A percentile compares a stretch with the other conserved stretches of the same genome.
These are phyloP conservation scores for Paraconiothyrium sp. DNA, from an alignment of 2,329 filamentous ascomycete species.

Conservation along the genomic window DNA sequence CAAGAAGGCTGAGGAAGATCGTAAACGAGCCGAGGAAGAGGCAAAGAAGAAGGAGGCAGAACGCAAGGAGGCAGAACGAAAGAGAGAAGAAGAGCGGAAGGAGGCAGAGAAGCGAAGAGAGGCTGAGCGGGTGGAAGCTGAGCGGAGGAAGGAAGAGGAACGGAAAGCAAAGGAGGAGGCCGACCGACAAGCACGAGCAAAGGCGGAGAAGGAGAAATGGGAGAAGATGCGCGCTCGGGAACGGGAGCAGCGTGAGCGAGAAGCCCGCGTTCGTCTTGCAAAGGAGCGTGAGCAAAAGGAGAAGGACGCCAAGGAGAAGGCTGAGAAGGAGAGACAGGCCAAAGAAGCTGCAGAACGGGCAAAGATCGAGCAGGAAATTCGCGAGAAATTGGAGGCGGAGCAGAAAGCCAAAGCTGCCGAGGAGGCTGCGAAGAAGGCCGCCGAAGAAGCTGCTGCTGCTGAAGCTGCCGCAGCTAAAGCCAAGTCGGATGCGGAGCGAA, in stretches of 20 bases:
- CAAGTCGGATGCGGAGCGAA: slow-evolving; percentile 45
- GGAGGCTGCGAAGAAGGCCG: slow-evolving; percentile 49
- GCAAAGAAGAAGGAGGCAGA: slow-evolving; percentile 55
- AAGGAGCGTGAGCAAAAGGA: slow-evolving; percentile 51
- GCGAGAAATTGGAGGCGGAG: slow-evolving; percentile 53
- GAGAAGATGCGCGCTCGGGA: slow-evolving; percentile 60
- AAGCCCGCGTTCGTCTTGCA: slow-evolving; percentile 57
- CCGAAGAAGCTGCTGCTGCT: slow-evolving; percentile 41
- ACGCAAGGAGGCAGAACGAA: slow-evolving; percentile 53
- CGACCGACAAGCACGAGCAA: slow-evolving; percentile 55
- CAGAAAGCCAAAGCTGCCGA: slow-evolving; percentile 50
- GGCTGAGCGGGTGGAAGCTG: slow-evolving; percentile 51
- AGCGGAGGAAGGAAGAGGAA: slow-evolving; percentile 40
- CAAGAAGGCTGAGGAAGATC: slow-evolving; percentile 52
- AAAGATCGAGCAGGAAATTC: slow-evolving; percentile 53
- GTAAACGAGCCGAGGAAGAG: slow-evolving; percentile 45
- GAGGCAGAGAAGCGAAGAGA: slow-evolving; percentile 53
- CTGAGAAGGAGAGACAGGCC: slow-evolving; percentile 48
- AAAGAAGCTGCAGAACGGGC: slow-evolving; percentile 48
- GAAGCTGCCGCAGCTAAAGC: slow-evolving; percentile 44
- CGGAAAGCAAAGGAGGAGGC: slow-evolving; percentile 60
- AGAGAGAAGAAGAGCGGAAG: slow-evolving; percentile 41
- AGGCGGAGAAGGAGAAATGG: slow-evolving; percentile 62
- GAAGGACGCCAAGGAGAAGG: slow-evolving; percentile 53
- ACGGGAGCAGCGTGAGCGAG: slow-evolving; percentile 59